Evolutionary conservation across 1,284 basidiomycete species (phyloP).

Genomic region (Pseudozyma hubeiensis): DNA sequence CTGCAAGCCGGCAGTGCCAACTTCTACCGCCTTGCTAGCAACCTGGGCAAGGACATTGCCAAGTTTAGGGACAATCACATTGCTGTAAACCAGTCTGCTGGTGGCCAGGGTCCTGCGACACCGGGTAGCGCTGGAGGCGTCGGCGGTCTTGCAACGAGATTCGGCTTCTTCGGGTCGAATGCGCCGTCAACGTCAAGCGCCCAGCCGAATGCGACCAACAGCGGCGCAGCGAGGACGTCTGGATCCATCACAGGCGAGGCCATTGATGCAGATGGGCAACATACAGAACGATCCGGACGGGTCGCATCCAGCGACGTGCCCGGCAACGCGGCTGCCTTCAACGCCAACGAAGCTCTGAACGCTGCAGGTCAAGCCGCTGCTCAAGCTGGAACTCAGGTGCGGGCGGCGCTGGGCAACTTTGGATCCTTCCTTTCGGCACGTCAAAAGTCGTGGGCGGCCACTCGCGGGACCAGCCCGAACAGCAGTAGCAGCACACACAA

Average conservation of each 20-base stretch:
- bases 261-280: constrained; percentile 46
- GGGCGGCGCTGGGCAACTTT: constrained; percentile 61
- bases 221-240: constrained; percentile 12
- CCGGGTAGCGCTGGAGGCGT: constrained; percentile 12
- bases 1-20: constrained; percentile 59
- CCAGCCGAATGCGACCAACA: neutral
- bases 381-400: constrained; percentile 59
- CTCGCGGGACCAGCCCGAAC: constrained; percentile 13
- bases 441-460: constrained; percentile 50
- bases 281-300: constrained; percentile 37
- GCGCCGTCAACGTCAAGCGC: constrained; percentile 8
- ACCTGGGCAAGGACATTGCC: constrained; percentile 59
- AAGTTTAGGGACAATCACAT: constrained; percentile 44
- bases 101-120: constrained; percentile 5
- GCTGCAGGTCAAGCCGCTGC: constrained; percentile 54
- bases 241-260: constrained; percentile 53
- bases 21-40: constrained; percentile 58
- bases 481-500: constrained; percentile 9
- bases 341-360: constrained; percentile 42
- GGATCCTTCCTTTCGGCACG: constrained; percentile 60
- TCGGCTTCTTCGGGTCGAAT: constrained; percentile 31
- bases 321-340: constrained; percentile 18
- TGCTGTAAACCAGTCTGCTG: constrained; percentile 21
- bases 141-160: constrained; percentile 23
- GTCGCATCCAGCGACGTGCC: constrained; percentile 4